Percentiles rank a stretch among this genome's conserved stretches.
Evolutionary conservation across 2,329 filamentous ascomycete species (phyloP).

Genomic region (Alternaria viburni): DNA sequence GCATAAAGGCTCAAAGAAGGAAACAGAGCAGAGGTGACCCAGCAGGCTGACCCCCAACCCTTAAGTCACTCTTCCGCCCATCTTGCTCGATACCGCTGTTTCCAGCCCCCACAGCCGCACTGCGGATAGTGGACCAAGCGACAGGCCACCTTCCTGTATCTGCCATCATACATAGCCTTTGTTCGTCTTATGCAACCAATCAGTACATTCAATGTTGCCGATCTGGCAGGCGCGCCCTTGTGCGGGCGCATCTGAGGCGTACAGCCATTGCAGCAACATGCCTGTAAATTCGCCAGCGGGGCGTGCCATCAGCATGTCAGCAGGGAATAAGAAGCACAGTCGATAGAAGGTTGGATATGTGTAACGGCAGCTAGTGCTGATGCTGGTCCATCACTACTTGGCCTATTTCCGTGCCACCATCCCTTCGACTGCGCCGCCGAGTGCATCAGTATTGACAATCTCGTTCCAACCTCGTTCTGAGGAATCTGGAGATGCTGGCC

Average conservation of each 20-base stretch:
- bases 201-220: neutral
- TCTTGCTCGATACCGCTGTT: conserved; percentile 1
- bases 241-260: conserved; percentile 1
- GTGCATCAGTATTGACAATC: neutral
- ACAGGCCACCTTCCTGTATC: conserved; percentile 7
- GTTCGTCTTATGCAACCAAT: conserved; percentile 6
- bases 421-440: neutral
- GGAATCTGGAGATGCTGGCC: neutral
- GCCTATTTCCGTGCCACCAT: conserved; percentile 1
- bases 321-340: neutral
- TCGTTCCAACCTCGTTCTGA: neutral
- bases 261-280: conserved; percentile 3
- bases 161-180: conserved; percentile 1
- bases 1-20: neutral
- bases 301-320: conserved; percentile 3
- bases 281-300: neutral
- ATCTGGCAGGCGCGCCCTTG: conserved; percentile 6
- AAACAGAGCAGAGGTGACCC: neutral
- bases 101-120: conserved; percentile 10
- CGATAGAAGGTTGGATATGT: neutral
- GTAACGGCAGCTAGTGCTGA: neutral
- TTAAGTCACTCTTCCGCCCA: conserved; percentile 5
- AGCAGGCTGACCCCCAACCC: conserved; percentile 1
- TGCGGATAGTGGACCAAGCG: neutral
- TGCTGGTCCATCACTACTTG: neutral